Evolutionary conservation across 1,139 yeast genomes (phyloP).

Genomic region (Magnusiomyces sp.): DNA sequence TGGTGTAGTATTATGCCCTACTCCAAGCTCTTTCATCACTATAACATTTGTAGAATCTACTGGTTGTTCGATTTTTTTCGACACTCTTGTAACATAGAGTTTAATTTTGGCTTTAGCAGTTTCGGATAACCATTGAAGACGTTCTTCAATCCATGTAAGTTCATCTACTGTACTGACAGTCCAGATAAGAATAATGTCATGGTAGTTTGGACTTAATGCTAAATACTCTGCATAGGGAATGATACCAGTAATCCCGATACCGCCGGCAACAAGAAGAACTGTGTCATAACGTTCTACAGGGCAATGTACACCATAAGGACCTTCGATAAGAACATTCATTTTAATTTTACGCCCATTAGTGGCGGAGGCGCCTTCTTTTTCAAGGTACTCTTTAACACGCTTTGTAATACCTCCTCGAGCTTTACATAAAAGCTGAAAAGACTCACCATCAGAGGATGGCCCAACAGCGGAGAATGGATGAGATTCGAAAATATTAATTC

Average conservation of each 20-base stretch:
- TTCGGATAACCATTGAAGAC: slow-evolving; percentile 19
- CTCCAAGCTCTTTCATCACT: neutral
- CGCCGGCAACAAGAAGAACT: slow-evolving; percentile 53
- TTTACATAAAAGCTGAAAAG: slow-evolving; percentile 32
- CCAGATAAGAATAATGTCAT: slow-evolving; percentile 25
- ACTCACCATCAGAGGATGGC: slow-evolving; percentile 28
- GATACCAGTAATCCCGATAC: slow-evolving; percentile 66
- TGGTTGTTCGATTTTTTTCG: neutral
- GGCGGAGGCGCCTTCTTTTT: slow-evolving; percentile 19
- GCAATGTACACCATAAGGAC: slow-evolving; percentile 53
- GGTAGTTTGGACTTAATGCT: slow-evolving; percentile 16
- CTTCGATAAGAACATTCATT: slow-evolving; percentile 44
- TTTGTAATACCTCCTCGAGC: slow-evolving; percentile 32
- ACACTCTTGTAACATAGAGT: slow-evolving; percentile 19
- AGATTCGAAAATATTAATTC: slow-evolving; percentile 40
- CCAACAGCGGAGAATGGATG: slow-evolving; percentile 59
- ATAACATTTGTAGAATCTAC: neutral
- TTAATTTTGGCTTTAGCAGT: slow-evolving; percentile 21
- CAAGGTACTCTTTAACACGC: slow-evolving; percentile 23
- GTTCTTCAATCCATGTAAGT: slow-evolving; percentile 23
- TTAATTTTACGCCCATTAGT: slow-evolving; percentile 18
- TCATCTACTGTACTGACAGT: slow-evolving; percentile 22
- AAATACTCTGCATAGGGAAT: slow-evolving; percentile 31
- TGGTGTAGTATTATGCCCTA: neutral
- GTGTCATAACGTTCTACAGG: slow-evolving; percentile 50